phyloP scores from a whole-genome alignment of 106 monocot genomes.

The Dendrobium nobile region DNA sequence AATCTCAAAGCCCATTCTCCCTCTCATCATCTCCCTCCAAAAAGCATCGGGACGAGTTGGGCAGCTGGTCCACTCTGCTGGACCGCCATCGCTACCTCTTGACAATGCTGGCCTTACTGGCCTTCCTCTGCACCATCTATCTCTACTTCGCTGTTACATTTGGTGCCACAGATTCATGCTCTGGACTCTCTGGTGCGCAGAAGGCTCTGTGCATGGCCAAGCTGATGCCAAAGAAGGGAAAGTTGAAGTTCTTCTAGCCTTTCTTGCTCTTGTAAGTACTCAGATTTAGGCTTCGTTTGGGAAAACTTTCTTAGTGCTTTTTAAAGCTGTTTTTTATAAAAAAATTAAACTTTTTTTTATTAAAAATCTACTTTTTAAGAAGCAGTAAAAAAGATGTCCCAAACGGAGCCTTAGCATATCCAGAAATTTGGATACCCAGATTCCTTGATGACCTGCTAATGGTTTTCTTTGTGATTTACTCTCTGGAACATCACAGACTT shows the following conservation, averaged over 20 bases:
- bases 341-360: too few relatives aligned
- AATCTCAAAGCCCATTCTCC: conserved; percentile 39
- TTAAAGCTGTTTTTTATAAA: too few relatives aligned
- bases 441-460: too few relatives aligned
- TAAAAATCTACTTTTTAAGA: too few relatives aligned
- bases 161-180: conserved; percentile 37
- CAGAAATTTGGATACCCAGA: too few relatives aligned
- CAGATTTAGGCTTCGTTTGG: too few relatives aligned
- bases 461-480: too few relatives aligned
- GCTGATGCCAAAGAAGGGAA: conserved; percentile 33
- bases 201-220: conserved; percentile 57
- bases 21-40: conserved; percentile 23
- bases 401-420: too few relatives aligned
- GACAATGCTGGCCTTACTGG: conserved; percentile 57
- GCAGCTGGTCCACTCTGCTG: conserved; percentile 58
- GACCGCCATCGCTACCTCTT: conserved; percentile 78
- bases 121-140: conserved; percentile 76
- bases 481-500: too few relatives aligned
- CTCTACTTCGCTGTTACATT: conserved; percentile 87
- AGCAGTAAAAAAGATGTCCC: too few relatives aligned
- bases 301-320: too few relatives aligned
- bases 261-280: neutral
- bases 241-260: conserved; percentile 50
- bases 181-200: conserved; percentile 49
- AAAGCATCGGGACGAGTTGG: conserved; percentile 47